Percentiles rank a stretch among this genome's conserved stretches.
These are phyloP conservation scores for Strigomonas galati DNA, from an alignment of 208 protist species.

Conservation along the genomic window DNA sequence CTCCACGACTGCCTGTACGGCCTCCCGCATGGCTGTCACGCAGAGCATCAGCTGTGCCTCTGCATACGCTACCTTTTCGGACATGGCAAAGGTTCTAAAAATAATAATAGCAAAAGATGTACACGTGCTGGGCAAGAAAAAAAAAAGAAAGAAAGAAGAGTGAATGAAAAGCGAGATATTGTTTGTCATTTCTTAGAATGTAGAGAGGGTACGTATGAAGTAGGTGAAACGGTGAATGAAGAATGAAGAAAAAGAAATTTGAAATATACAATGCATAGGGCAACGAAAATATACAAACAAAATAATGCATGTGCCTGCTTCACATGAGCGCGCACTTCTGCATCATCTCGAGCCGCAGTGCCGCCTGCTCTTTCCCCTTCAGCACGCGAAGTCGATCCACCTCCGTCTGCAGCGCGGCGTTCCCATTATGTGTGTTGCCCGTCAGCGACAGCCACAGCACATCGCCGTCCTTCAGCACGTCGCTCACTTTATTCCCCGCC, in stretches of 20 bases:
- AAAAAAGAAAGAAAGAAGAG: conserved; percentile 14
- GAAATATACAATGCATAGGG: not conserved
- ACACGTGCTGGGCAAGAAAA: not conserved
- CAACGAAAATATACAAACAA: not conserved
- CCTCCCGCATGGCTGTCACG: conserved; percentile 51
- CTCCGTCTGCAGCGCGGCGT: conserved; percentile 32
- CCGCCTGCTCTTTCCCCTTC: conserved; percentile 50
- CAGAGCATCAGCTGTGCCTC: conserved; percentile 57
- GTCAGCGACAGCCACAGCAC: conserved; percentile 36
- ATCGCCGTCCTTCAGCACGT: conserved; percentile 36
- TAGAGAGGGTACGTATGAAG: too few relatives aligned
- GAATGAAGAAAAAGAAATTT: conserved; percentile 12
- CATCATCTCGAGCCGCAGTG: conserved; percentile 45
- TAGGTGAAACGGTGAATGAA: conserved; percentile 6
- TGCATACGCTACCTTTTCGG: conserved; percentile 52
- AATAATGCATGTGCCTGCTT: not conserved
- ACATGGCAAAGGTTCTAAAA: conserved; percentile 38
- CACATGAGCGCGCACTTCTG: conserved; percentile 67
- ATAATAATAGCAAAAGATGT: not conserved
- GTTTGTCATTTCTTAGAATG: too few relatives aligned
- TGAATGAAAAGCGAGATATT: not conserved
- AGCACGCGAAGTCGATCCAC: conserved; percentile 31
- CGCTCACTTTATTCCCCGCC: not conserved
- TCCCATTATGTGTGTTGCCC: conserved; percentile 8
- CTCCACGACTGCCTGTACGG: conserved; percentile 34